Percentiles rank a stretch among this genome's conserved stretches.
Conservation (phyloP, 768 basidiomycete species). For the Megacollybia marginata region DNA sequence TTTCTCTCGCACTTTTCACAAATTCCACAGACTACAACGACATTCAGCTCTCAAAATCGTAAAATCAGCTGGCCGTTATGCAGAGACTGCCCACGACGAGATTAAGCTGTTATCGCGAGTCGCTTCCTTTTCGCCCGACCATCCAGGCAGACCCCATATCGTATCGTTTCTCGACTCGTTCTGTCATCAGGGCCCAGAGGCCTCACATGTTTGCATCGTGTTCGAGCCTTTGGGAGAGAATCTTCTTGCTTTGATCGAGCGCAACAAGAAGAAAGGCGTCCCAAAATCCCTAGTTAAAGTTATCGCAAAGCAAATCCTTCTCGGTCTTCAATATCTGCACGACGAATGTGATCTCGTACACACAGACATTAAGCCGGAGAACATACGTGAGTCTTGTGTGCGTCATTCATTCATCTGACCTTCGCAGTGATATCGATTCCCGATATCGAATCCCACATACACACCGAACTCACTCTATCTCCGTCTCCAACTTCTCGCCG, state of each 20-base stretch:
- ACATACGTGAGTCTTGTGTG: slow-evolving; percentile 65
- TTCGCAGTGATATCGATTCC: slow-evolving; percentile 72
- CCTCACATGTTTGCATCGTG: slow-evolving; percentile 82
- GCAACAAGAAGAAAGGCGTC: slow-evolving; percentile 79
- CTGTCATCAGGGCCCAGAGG: slow-evolving; percentile 64
- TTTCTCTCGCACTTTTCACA: background rate
- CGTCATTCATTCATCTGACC: slow-evolving; percentile 7
- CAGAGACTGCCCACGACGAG: slow-evolving; percentile 94
- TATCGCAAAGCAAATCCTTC: slow-evolving; percentile 79
- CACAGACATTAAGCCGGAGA: slow-evolving; percentile 93
- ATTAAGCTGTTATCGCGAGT: slow-evolving; percentile 86
- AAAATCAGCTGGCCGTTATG: slow-evolving; percentile 91
- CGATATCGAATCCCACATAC: slow-evolving; percentile 70
- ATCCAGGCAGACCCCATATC: slow-evolving; percentile 73
- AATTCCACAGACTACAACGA: slow-evolving; percentile 44
- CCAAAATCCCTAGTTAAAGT: slow-evolving; percentile 76
- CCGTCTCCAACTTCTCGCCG: slow-evolving; percentile 72
- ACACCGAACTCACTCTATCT: slow-evolving; percentile 57
- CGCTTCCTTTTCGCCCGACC: slow-evolving; percentile 58
- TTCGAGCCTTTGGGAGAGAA: slow-evolving; percentile 84
- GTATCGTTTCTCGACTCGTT: slow-evolving; percentile 92
- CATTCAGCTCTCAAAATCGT: slow-evolving; percentile 94
- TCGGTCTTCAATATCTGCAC: slow-evolving; percentile 88
- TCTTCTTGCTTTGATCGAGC: slow-evolving; percentile 64
- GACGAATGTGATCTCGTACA: slow-evolving; percentile 90